phyloP scores from a whole-genome alignment of 225 moss, liverwort and hornwort species.

The Pseudoscleropodium purum region DNA sequence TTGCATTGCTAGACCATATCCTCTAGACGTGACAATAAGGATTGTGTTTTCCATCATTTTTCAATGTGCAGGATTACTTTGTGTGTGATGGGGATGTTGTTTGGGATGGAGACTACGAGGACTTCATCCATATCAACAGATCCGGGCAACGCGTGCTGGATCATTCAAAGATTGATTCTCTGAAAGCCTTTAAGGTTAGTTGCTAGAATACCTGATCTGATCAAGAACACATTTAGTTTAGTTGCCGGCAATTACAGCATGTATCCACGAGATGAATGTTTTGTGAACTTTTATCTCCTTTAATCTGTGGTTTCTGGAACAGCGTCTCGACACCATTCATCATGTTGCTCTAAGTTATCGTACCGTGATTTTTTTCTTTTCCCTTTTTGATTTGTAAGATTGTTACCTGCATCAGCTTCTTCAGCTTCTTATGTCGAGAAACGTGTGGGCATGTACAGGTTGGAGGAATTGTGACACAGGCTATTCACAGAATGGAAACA shows the following conservation, averaged over 20 bases:
- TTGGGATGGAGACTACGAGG: constrained; percentile 91
- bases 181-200: constrained; percentile 60
- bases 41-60: not conserved
- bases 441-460: constrained; percentile 1
- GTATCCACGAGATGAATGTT: not conserved
- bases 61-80: constrained; percentile 77
- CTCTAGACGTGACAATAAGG: not conserved
- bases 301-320: not conserved
- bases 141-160: constrained; percentile 84
- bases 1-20: not conserved
- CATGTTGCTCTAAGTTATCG: not conserved
- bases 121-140: constrained; percentile 82
- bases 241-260: not conserved
- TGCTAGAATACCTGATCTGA: not conserved
- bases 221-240: not conserved
- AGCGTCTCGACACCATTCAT: not conserved
- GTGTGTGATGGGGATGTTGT: constrained; percentile 90
- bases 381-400: not conserved
- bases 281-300: not conserved
- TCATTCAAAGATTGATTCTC: constrained; percentile 78
- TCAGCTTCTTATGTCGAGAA: not conserved
- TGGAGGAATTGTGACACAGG: constrained; percentile 38
- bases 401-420: not conserved
- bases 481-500: constrained; percentile 43
- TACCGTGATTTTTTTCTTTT: not conserved